Evolutionary conservation across 2,329 filamentous ascomycete genomes (phyloP).

Genomic region (Neopestalotiopsis sp.): DNA sequence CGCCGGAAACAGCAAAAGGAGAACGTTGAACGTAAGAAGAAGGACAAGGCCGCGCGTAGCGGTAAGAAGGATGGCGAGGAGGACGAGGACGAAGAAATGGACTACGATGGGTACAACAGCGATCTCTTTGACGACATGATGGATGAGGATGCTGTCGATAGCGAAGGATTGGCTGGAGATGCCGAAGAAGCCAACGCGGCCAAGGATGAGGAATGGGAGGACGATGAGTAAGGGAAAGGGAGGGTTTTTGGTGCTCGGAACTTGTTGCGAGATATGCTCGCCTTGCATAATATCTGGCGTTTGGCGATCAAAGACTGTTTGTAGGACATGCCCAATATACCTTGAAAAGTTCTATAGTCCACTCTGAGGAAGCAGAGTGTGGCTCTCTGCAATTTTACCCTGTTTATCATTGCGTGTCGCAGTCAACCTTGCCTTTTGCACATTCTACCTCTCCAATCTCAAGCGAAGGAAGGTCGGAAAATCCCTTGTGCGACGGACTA

Average conservation of each 20-base stretch:
- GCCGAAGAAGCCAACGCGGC: constrained; percentile 55
- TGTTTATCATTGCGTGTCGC: neutral
- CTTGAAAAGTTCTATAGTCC: neutral
- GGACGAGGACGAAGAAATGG: constrained; percentile 43
- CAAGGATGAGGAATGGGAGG: constrained; percentile 45
- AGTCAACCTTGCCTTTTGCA: neutral
- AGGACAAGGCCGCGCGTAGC: constrained; percentile 53
- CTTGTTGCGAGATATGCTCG: constrained; percentile 6
- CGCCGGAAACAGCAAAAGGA: constrained; percentile 83
- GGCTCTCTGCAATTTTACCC: neutral
- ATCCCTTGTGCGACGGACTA: neutral
- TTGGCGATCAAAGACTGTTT: neutral
- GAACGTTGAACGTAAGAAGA: constrained; percentile 87
- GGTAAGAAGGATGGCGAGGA: constrained; percentile 41
- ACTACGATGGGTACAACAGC: constrained; percentile 48
- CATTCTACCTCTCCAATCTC: neutral
- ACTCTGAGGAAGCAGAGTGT: neutral
- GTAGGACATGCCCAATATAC: constrained; percentile 1
- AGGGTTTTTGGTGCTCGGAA: neutral
- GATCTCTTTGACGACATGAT: constrained; percentile 48
- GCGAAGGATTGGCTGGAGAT: constrained; percentile 55
- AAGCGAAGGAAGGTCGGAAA: neutral
- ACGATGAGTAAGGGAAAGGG: constrained; percentile 6
- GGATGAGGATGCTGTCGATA: constrained; percentile 57
- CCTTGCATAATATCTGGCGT: constrained; percentile 11